Percentiles rank a stretch among this genome's conserved stretches.
Conservation (phyloP, 768 basidiomycete genomes). For the Rhodotorula graminis region DNA sequence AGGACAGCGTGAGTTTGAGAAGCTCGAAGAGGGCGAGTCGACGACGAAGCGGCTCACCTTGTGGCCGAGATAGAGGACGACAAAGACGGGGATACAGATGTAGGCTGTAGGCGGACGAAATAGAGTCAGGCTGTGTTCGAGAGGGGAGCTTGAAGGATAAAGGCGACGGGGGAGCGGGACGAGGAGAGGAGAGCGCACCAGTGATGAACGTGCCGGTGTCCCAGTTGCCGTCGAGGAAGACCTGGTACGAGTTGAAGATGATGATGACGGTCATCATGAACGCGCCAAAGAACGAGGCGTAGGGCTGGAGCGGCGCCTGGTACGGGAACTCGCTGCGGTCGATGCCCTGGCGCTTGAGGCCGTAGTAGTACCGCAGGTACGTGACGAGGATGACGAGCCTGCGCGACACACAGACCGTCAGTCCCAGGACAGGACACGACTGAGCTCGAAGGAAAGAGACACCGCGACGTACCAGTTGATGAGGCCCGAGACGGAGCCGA, state of each 20-base stretch:
- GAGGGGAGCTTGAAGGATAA: too few relatives aligned
- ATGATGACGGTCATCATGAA: slow-evolving; percentile 44
- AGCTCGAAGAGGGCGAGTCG: not conserved
- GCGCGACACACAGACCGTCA: not conserved
- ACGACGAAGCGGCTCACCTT: not conserved
- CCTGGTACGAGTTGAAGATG: slow-evolving; percentile 40
- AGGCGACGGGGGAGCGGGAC: too few relatives aligned
- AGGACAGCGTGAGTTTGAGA: not conserved
- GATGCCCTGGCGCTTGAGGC: slow-evolving; percentile 72
- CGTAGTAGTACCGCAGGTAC: slow-evolving; percentile 78
- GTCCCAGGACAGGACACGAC: too few relatives aligned
- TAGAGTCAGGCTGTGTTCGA: too few relatives aligned
- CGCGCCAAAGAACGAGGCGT: slow-evolving; percentile 48
- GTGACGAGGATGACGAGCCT: slow-evolving; percentile 64
- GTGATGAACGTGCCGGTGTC: slow-evolving; percentile 67
- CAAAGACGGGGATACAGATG: slow-evolving; percentile 48
- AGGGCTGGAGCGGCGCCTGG: slow-evolving; percentile 56
- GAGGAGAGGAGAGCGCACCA: slow-evolving; percentile 45
- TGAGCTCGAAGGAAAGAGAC: not conserved
- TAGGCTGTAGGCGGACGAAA: slow-evolving; percentile 49
- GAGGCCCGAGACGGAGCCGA: slow-evolving; percentile 46
- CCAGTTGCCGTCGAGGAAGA: slow-evolving; percentile 49
- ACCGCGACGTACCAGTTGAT: slow-evolving; percentile 63
- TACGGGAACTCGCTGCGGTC: slow-evolving; percentile 69
- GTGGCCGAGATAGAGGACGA: slow-evolving; percentile 23